These are phyloP conservation scores for Cinchona pubescens DNA, from an alignment of 257 asterid genomes.

Conservation along the genomic window DNA sequence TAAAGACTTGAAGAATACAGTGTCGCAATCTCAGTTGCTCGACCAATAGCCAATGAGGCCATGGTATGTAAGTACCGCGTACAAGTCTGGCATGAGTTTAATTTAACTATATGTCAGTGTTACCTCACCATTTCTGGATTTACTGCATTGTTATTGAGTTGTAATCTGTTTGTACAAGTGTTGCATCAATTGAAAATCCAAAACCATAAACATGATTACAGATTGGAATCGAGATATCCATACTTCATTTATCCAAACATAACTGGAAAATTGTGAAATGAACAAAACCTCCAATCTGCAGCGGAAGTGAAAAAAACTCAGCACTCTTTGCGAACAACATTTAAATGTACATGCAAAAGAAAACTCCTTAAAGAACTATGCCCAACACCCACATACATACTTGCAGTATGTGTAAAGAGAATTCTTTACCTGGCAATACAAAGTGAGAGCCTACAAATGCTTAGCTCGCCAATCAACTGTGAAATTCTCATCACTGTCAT, in stretches of 20 bases:
- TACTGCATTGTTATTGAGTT: too few relatives aligned
- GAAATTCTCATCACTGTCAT: slow-evolving; percentile 50
- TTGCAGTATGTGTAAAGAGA: background rate
- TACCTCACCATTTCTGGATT: too few relatives aligned
- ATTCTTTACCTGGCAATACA: background rate
- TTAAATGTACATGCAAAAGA: background rate
- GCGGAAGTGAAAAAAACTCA: background rate
- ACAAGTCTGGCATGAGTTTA: too few relatives aligned
- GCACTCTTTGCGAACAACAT: background rate
- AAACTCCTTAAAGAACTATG: background rate
- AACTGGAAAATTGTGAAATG: background rate
- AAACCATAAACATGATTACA: background rate
- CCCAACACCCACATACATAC: background rate
- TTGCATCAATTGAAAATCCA: too few relatives aligned
- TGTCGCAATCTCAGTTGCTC: too few relatives aligned
- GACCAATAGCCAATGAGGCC: too few relatives aligned
- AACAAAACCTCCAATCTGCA: background rate
- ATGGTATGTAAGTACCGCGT: too few relatives aligned
- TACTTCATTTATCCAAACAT: background rate
- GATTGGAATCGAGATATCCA: background rate
- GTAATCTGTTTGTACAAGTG: too few relatives aligned
- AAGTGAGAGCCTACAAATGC: slow-evolving; percentile 44
- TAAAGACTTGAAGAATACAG: too few relatives aligned
- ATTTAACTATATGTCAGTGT: too few relatives aligned
- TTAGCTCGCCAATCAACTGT: slow-evolving; percentile 93